Percentiles rank a stretch among this genome's conserved stretches.
phyloP scores from a whole-genome alignment of 2,329 filamentous ascomycete genomes.

The Magnaporthales sp. region DNA sequence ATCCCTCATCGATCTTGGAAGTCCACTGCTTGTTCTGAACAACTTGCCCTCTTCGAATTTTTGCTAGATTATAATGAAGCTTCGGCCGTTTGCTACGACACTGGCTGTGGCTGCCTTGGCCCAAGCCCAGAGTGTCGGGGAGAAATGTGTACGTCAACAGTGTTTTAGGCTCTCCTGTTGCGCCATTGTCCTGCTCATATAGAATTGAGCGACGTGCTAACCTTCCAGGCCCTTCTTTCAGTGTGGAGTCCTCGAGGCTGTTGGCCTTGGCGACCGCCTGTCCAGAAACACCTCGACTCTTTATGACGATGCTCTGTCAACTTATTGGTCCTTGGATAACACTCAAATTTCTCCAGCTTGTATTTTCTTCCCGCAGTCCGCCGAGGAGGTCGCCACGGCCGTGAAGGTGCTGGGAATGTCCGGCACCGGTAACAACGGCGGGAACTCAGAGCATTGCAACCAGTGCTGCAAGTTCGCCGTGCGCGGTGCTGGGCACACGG shows the following conservation, averaged over 20 bases:
- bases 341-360: neutral
- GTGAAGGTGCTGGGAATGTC: neutral
- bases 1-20: too few species aligned
- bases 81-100: neutral
- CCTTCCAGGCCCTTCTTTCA: neutral
- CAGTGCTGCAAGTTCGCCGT: constrained; percentile 26
- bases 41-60: too few species aligned
- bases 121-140: neutral
- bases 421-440: constrained; percentile 8
- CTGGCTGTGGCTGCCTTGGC: neutral
- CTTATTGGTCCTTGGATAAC: neutral
- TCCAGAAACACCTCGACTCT: neutral
- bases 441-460: neutral
- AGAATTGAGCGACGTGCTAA: neutral
- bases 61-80: too few species aligned
- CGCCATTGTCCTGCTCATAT: too few species aligned
- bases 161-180: neutral
- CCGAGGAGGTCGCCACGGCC: neutral
- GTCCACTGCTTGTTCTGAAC: too few species aligned
- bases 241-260: neutral
- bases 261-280: neutral
- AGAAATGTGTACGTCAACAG: neutral
- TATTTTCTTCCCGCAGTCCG: neutral
- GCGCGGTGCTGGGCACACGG: constrained; percentile 26
- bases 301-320: neutral